These are phyloP conservation scores for Gossypium stocksii DNA, from an alignment of 345 rosid species.

Conservation along the genomic window DNA sequence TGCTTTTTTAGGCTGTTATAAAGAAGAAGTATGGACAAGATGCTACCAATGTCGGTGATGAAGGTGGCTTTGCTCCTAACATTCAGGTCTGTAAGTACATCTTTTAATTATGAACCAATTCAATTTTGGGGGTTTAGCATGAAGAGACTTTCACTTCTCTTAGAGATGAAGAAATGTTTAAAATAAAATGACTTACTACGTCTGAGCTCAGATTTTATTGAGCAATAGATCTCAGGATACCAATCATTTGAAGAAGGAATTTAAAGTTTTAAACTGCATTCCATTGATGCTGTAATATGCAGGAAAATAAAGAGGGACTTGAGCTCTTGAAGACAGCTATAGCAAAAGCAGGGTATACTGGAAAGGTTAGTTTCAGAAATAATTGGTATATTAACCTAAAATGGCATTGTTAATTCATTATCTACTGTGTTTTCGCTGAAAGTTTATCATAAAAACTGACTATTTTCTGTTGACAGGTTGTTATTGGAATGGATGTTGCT, in stretches of 20 bases:
- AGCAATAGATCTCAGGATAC: background rate
- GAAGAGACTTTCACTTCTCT: background rate
- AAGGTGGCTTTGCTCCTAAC: conserved; percentile 65
- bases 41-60: conserved; percentile 66
- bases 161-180: background rate
- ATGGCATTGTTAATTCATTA: background rate
- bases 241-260: background rate
- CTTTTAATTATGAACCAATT: background rate
- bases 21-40: conserved; percentile 66
- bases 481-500: conserved; percentile 72
- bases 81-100: conserved; percentile 36
- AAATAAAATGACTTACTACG: background rate
- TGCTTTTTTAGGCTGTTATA: conserved; percentile 40
- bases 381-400: background rate
- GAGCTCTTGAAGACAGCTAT: conserved; percentile 68
- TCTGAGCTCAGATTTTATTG: background rate
- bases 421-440: background rate
- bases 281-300: conserved; percentile 14
- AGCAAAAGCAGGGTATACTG: conserved; percentile 62
- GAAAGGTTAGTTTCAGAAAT: conserved; percentile 30
- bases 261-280: background rate
- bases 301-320: conserved; percentile 71
- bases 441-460: background rate
- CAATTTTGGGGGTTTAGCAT: background rate
- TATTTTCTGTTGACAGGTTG: conserved; percentile 39